Percentiles rank a stretch among this genome's conserved stretches.
Conservation (phyloP, 75 land plant genomes). For the Selaginella moellendorffii region DNA sequence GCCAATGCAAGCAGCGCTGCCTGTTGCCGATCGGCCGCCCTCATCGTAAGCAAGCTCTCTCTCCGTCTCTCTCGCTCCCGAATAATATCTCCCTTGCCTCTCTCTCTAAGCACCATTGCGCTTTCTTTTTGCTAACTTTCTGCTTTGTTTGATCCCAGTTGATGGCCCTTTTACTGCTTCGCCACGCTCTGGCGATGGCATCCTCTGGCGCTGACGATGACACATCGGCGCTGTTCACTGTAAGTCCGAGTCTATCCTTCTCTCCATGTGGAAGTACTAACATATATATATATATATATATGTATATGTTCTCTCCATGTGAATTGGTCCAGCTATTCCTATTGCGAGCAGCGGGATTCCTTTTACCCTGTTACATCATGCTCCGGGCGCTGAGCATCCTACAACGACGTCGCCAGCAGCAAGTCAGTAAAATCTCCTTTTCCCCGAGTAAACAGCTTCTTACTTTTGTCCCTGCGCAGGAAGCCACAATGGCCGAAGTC, state of each 20-base stretch:
- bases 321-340: conserved; percentile 32
- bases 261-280: too few species aligned
- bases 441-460: too few species aligned
- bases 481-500: neutral
- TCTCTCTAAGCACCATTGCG: too few species aligned
- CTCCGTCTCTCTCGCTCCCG: neutral
- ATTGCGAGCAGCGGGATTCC: conserved; percentile 36
- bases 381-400: conserved; percentile 26
- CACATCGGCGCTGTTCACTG: conserved; percentile 37
- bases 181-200: conserved; percentile 45
- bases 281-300: too few species aligned
- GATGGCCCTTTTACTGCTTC: conserved; percentile 44
- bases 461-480: neutral
- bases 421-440: too few species aligned
- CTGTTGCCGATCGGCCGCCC: conserved; percentile 51
- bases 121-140: too few species aligned
- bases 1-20: conserved; percentile 41
- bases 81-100: neutral
- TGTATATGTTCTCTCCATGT: neutral
- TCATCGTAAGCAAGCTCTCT: conserved; percentile 24
- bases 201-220: conserved; percentile 32
- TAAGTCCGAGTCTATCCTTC: conserved; percentile 17
- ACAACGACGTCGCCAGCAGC: conserved; percentile 29
- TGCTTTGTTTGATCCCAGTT: conserved; percentile 31
- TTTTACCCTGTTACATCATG: conserved; percentile 41